Conservation (phyloP, 139 green algal genomes). For the Mesotaenium endlicherianum region DNA sequence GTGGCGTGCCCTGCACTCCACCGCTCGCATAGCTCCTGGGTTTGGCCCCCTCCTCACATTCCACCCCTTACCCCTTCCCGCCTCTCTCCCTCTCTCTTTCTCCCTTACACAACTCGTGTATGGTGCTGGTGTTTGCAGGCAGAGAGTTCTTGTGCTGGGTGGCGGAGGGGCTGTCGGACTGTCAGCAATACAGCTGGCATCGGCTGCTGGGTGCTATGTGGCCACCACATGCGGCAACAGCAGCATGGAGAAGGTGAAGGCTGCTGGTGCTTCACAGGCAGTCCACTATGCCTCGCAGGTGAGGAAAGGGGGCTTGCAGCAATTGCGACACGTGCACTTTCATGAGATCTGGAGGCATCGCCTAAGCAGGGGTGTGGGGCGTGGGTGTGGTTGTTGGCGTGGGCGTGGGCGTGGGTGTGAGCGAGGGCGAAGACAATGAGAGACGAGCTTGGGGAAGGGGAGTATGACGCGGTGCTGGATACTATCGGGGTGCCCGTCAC, state of each 20-base stretch:
- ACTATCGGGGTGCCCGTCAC: slow-evolving; percentile 33
- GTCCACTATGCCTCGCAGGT: slow-evolving; percentile 32
- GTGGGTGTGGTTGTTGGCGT: background rate
- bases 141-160: slow-evolving; percentile 35
- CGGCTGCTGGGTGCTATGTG: slow-evolving; percentile 2
- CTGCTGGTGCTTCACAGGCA: background rate
- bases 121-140: slow-evolving; percentile 18
- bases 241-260: slow-evolving; percentile 27
- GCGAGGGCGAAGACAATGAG: slow-evolving; percentile 11
- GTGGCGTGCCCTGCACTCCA: slow-evolving; percentile 37
- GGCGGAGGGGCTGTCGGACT: slow-evolving; percentile 35
- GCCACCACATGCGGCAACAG: slow-evolving; percentile 27
- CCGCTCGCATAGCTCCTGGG: too few relatives aligned
- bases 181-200: slow-evolving; percentile 36
- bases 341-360: too few relatives aligned
- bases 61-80: too few relatives aligned
- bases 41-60: too few relatives aligned
- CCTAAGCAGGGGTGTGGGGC: background rate
- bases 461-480: slow-evolving; percentile 29
- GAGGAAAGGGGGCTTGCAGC: background rate
- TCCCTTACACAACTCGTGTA: too few relatives aligned
- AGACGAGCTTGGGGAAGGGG: slow-evolving; percentile 16
- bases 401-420: background rate
- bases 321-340: background rate
- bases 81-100: too few relatives aligned